Conservation (phyloP, 2,329 filamentous ascomycete genomes). For the Didymella sp. region DNA sequence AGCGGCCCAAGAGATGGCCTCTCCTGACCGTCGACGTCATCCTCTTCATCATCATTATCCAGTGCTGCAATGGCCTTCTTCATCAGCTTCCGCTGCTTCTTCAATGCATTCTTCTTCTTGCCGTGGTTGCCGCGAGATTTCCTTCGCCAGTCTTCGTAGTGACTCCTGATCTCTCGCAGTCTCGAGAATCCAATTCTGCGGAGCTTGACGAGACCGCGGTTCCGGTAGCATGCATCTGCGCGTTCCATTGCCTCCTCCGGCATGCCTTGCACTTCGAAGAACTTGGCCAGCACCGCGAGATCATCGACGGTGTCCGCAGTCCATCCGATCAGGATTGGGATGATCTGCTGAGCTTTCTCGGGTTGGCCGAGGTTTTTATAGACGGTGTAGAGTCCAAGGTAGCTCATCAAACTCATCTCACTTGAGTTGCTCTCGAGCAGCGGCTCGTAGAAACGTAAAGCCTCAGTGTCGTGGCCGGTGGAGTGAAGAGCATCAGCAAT, state of each 20-base stretch:
- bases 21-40: conserved; percentile 22
- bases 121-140: conserved; percentile 39
- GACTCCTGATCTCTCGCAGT: conserved; percentile 37
- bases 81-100: conserved; percentile 36
- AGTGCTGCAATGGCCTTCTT: conserved; percentile 31
- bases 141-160: conserved; percentile 35
- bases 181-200: conserved; percentile 54
- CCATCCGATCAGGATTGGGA: conserved; percentile 74
- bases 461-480: conserved; percentile 59
- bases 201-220: conserved; percentile 56
- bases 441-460: conserved; percentile 65
- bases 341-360: conserved; percentile 77
- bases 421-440: conserved; percentile 42
- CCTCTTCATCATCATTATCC: conserved; percentile 29
- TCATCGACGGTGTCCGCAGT: conserved; percentile 77
- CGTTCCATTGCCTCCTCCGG: conserved; percentile 58
- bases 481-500: conserved; percentile 66
- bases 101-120: conserved; percentile 37
- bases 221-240: conserved; percentile 74
- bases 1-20: conserved; percentile 28
- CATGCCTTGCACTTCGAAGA: conserved; percentile 76
- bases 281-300: conserved; percentile 78
- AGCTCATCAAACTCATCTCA: conserved; percentile 40
- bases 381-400: conserved; percentile 60
- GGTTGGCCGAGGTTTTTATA: conserved; percentile 69